A percentile compares a stretch with the other conserved stretches of the same genome.
Conservation (phyloP, 2,329 filamentous ascomycete genomes). For the Elsinoe fawcettii region DNA sequence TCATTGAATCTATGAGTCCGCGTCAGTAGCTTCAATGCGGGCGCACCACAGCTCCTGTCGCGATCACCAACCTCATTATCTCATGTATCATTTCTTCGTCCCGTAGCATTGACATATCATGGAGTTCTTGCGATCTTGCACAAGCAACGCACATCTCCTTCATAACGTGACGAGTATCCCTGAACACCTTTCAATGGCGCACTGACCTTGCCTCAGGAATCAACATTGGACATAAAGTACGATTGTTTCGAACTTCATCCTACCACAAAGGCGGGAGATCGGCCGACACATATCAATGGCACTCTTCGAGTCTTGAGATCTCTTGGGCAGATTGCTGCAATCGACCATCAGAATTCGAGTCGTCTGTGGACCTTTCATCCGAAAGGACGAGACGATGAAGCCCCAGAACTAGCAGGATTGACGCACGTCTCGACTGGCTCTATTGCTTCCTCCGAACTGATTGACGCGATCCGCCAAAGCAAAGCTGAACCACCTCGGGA, state of each 20-base stretch:
- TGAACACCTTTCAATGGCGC: neutral
- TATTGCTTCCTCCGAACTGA: neutral
- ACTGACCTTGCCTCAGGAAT: neutral
- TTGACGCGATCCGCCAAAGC: neutral
- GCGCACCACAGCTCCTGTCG: neutral
- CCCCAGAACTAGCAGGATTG: neutral
- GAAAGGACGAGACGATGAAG: neutral
- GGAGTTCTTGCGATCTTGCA: constrained; percentile 14
- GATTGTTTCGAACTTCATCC: neutral
- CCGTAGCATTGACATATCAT: constrained; percentile 5
- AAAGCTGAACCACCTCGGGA: neutral
- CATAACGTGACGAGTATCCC: neutral
- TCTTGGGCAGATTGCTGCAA: neutral
- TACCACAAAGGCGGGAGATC: neutral
- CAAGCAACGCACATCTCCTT: constrained; percentile 7
- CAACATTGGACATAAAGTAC: neutral
- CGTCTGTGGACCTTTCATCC: constrained; percentile 6
- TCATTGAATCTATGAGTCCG: neutral
- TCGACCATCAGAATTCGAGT: neutral
- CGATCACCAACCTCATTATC: neutral
- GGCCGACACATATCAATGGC: neutral
- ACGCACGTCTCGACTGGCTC: neutral
- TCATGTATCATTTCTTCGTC: constrained; percentile 13
- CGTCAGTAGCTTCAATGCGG: constrained; percentile 1
- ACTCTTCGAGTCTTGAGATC: neutral